A percentile compares a stretch with the other conserved stretches of the same genome.
Conservation (phyloP, 768 basidiomycete species). For the Psilocybe sp. region DNA sequence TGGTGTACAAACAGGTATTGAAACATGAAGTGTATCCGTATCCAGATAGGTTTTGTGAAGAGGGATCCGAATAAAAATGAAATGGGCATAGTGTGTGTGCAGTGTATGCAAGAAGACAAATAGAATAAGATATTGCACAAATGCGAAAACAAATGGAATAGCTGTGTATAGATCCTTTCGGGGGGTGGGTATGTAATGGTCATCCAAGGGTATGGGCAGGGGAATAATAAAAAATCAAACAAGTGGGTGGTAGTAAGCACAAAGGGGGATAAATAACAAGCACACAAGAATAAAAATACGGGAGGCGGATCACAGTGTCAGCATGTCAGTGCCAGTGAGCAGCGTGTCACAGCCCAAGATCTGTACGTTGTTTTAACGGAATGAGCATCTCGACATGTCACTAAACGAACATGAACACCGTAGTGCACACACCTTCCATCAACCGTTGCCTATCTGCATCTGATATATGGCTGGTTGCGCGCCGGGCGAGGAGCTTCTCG, state of each 20-base stretch:
- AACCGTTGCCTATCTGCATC: conserved; percentile 72
- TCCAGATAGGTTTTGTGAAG: background rate
- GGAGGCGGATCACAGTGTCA: conserved; percentile 9
- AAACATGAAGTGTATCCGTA: too few species aligned
- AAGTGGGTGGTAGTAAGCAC: background rate
- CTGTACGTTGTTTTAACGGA: conserved; percentile 9
- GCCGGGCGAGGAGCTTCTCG: conserved; percentile 83
- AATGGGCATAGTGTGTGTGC: conserved; percentile 1
- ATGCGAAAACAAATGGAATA: background rate
- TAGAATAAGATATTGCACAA: conserved; percentile 16
- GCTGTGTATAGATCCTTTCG: too few species aligned
- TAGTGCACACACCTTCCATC: conserved; percentile 55
- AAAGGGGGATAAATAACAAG: conserved; percentile 17
- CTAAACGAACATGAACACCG: background rate
- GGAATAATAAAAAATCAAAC: too few species aligned
- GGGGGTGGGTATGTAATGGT: too few species aligned
- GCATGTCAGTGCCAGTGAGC: conserved; percentile 14
- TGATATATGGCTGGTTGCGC: conserved; percentile 76
- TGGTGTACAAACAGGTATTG: too few species aligned
- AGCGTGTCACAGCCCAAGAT: conserved; percentile 24
- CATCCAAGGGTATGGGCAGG: too few species aligned
- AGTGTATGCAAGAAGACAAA: conserved; percentile 8
- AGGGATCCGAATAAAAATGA: conserved; percentile 1
- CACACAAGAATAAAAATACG: conserved; percentile 16
- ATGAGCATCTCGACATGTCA: background rate